Evolutionary conservation across 495 filamentous ascomycete genomes (phyloP), one percentile per base, ranked within the genome.

Genomic region (Astrocystis sublimbata): DNA sequence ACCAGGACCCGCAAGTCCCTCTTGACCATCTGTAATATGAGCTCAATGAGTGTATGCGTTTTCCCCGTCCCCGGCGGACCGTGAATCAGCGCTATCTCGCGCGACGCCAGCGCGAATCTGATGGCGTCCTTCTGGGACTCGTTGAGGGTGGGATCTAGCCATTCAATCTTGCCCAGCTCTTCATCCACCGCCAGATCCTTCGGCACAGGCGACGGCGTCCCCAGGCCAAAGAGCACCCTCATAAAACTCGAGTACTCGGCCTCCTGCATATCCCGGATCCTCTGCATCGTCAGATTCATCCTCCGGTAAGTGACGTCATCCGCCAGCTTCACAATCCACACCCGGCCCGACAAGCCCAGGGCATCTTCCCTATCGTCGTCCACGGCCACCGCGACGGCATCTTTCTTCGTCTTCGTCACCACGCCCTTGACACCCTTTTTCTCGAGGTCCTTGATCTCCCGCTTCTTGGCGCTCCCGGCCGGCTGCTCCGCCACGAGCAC

Each of bases 51-150:
- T 0, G 96, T 99, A 73, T 98, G 93, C 0, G 94, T 99, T 68
- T 99, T 99, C 24, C 94, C 94, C 0, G 94, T 99, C 77, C 94
- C 94, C 1, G 94, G 94, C 1, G 94, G 94, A 0, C 94, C 94
- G 73, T 98, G 94, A 56, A 99, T 96, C 55, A 99, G 80, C 5
- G 92, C 92, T 28, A 99, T 85, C 73, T 98, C 92, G 60, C 77
- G 80, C 4, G 89, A 88, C 19, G 85, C 88, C 38, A 99, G 77
- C 0, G 96, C 92, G 74, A 98, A 99, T 60, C 83, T 78, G 58
- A 99, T 90, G 9, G 93, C 93, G 63, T 93, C 87, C 73, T 93
- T 94, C 72, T 99, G 94, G 33, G 88, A 92, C 31, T 91, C 88
- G 65, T 99, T 98, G 54, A 99, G 73, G 4, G 82, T 85, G 1